phyloP scores from a whole-genome alignment of 805 yeast species.

The Jamesozyma gamospora region DNA sequence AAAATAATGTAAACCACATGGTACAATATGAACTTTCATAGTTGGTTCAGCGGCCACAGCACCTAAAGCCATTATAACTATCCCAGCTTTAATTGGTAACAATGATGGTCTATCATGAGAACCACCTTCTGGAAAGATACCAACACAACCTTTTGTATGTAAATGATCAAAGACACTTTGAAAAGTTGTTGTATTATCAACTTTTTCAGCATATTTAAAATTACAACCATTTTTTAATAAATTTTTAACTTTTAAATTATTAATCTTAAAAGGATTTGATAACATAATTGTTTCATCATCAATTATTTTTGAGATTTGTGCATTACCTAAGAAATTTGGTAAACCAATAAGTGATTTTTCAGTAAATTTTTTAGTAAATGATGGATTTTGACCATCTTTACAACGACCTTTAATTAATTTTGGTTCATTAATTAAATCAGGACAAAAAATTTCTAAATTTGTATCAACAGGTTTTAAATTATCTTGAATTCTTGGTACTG shows the following conservation, averaged over 20 bases:
- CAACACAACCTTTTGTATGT: conserved; percentile 68
- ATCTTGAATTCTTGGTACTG: conserved; percentile 89
- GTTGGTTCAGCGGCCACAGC: conserved; percentile 71
- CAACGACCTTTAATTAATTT: conserved; percentile 48
- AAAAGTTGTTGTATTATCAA: conserved; percentile 77
- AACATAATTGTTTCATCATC: conserved; percentile 64
- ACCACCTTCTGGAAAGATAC: conserved; percentile 97
- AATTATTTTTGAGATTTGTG: conserved; percentile 54
- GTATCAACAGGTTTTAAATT: conserved; percentile 51
- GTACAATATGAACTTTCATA: conserved; percentile 75
- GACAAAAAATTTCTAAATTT: conserved; percentile 49
- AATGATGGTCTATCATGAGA: conserved; percentile 91
- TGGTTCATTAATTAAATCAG: conserved; percentile 39
- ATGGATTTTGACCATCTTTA: conserved; percentile 8
- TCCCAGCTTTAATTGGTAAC: conserved; percentile 92
- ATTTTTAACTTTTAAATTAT: conserved; percentile 33
- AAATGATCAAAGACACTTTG: conserved; percentile 74
- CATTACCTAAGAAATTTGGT: conserved; percentile 68
- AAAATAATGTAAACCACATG: conserved; percentile 94
- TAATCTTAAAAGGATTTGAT: conserved; percentile 57
- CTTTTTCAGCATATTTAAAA: conserved; percentile 67
- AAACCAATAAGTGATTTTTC: conserved; percentile 60
- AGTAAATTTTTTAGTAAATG: conserved; percentile 54
- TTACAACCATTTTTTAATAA: conserved; percentile 47
- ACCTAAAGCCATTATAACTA: conserved; percentile 94